Evolutionary conservation across 768 basidiomycete species (phyloP).

Genomic region (Symmetrospora coprosmae): DNA sequence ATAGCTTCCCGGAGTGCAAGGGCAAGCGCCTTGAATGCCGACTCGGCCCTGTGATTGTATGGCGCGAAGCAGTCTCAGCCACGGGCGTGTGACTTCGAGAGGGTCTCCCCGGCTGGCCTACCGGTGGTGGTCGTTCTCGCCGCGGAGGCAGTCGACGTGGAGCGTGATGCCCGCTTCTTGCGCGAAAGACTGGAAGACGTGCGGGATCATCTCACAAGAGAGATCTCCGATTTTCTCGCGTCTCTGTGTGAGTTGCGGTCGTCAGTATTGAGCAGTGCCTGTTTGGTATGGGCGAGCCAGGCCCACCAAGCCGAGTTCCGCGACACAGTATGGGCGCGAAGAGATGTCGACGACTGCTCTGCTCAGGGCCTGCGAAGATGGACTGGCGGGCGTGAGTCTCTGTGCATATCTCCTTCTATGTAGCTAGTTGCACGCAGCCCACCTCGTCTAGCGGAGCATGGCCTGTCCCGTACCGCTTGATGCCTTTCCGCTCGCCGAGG

Average conservation of each 20-base stretch:
- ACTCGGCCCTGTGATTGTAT: slow-evolving; percentile 56
- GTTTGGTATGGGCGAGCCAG: background rate
- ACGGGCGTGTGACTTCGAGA: background rate
- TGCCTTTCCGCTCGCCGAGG: slow-evolving; percentile 83
- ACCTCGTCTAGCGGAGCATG: slow-evolving; percentile 97
- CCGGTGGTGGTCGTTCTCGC: slow-evolving; percentile 97
- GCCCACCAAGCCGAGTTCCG: slow-evolving; percentile 58
- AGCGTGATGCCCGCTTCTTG: slow-evolving; percentile 86
- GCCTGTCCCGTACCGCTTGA: slow-evolving; percentile 85
- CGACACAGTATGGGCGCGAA: slow-evolving; percentile 87
- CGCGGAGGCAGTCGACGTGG: slow-evolving; percentile 83
- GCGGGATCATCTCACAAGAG: slow-evolving; percentile 88
- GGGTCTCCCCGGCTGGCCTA: slow-evolving; percentile 38
- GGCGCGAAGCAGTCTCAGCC: background rate
- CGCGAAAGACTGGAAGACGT: slow-evolving; percentile 95
- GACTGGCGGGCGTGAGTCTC: background rate
- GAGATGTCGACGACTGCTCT: slow-evolving; percentile 97
- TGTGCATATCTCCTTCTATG: background rate
- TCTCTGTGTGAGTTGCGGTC: slow-evolving; percentile 36
- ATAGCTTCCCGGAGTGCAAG: slow-evolving; percentile 92
- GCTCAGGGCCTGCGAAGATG: slow-evolving; percentile 60
- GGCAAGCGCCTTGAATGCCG: slow-evolving; percentile 94
- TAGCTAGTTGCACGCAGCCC: slow-evolving; percentile 25
- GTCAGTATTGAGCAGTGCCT: background rate
- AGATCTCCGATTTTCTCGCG: slow-evolving; percentile 88